phyloP scores from a whole-genome alignment of 2,329 filamentous ascomycete genomes.

The Epichloe gansuensis region DNA sequence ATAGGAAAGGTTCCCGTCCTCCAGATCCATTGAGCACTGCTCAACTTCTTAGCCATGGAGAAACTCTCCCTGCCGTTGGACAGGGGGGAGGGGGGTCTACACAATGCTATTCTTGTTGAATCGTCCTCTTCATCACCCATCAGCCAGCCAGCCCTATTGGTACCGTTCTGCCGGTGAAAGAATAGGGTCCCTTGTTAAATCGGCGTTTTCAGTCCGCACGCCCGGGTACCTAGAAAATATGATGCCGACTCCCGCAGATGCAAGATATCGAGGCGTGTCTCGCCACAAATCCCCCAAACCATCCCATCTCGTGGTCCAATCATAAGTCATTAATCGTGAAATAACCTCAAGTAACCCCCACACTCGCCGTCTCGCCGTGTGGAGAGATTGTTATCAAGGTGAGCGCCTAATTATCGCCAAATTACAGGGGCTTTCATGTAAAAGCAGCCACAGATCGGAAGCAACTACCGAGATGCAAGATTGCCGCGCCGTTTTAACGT shows the following conservation, averaged over 20 bases:
- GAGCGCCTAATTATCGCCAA: constrained; percentile 14
- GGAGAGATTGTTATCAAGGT: constrained; percentile 12
- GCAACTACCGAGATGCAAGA: constrained; percentile 23
- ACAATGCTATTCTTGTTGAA: not conserved
- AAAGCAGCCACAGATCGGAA: constrained; percentile 28
- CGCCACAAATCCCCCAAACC: constrained; percentile 12
- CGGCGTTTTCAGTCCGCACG: constrained; percentile 5
- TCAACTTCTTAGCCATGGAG: not conserved
- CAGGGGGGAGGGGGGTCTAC: not conserved
- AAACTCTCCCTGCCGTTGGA: not conserved
- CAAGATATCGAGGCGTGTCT: constrained; percentile 28
- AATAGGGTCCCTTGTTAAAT: constrained; percentile 11
- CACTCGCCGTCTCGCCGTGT: constrained; percentile 14
- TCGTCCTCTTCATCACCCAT: not conserved
- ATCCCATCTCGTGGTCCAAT: constrained; percentile 31
- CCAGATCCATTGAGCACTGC: not conserved
- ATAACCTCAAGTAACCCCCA: constrained; percentile 21
- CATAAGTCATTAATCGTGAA: constrained; percentile 39
- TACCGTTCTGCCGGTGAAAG: not conserved
- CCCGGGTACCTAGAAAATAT: constrained; percentile 1
- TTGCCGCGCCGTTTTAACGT: constrained; percentile 17
- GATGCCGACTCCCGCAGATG: constrained; percentile 15
- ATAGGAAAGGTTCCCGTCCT: not conserved
- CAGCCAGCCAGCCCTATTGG: not conserved
- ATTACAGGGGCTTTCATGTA: constrained; percentile 13